Evolutionary conservation across 1,284 basidiomycete genomes (phyloP).

Genomic region (Chalciporus sp.): DNA sequence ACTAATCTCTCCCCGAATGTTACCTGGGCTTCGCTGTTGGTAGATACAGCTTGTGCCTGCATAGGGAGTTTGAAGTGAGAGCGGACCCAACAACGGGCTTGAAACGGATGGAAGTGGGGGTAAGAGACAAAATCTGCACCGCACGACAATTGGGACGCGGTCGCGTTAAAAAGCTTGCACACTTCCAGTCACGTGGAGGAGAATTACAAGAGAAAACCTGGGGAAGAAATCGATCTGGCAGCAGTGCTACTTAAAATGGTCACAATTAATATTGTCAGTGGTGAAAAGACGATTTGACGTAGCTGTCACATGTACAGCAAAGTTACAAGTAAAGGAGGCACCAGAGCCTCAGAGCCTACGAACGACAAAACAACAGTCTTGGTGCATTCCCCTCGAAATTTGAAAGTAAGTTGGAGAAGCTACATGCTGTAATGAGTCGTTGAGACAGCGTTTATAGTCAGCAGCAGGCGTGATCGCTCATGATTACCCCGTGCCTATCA

Average conservation of each 20-base stretch:
- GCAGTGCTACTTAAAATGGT: background rate
- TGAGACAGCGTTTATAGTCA: background rate
- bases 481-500: slow-evolving; percentile 53
- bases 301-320: background rate
- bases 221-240: background rate
- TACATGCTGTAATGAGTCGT: background rate
- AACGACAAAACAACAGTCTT: background rate
- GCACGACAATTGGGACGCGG: slow-evolving; percentile 1
- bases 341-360: background rate
- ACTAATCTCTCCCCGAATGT: background rate
- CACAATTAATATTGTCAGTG: background rate
- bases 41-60: slow-evolving; percentile 28
- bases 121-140: slow-evolving; percentile 5
- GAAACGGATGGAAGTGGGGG: background rate
- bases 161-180: slow-evolving; percentile 11
- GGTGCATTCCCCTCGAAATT: background rate
- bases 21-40: slow-evolving; percentile 33
- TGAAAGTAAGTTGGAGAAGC: background rate
- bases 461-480: slow-evolving; percentile 13
- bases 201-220: background rate
- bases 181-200: slow-evolving; percentile 24
- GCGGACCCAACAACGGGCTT: background rate
- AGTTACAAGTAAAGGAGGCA: background rate
- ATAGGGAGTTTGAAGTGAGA: slow-evolving; percentile 11
- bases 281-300: background rate